Evolutionary conservation across 805 yeast species (phyloP), one percentile per base, ranked within the genome.

Genomic region (Suhomyces prunicola): DNA sequence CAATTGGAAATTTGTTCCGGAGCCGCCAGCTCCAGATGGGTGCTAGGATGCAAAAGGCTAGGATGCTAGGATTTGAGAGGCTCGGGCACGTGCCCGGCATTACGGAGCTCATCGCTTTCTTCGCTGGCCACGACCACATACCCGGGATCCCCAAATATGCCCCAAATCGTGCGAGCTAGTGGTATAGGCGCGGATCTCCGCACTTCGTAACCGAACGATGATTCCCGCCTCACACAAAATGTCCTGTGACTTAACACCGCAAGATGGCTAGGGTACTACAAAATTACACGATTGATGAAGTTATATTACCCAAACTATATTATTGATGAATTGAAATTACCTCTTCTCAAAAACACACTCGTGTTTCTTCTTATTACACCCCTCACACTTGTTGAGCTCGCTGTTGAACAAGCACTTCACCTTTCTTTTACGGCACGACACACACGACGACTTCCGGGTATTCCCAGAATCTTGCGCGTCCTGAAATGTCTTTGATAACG

Each of bases 361-460:
- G 53, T 62, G 61, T 52, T 66, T 69, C 62, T 73, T 72, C 58
- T 72, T 74, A 44, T 57, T 55, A 57, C 80, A 75, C 10, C 76
- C 77, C 56, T 70, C 76, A 58, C 80, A 75, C 60, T 66, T 71
- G 48, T 60, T 60, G 41, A 62, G 52, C 44, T 58, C 63, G 33
- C 59, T 58, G 53, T 64, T 67, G 55, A 66, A 65, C 33, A 72
- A 72, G 60, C 80, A 75, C 65, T 72, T 73, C 17, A 75, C 76
- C 59, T 75, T 75, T 57, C 78, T 66, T 58, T 70, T 72, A 54
- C 80, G 69, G 55, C 80, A 75, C 29, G 71, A 67, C 23, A 53
- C 61, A 54, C 80, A 75, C 47, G 73, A 68, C 36, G 73, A 67
- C 57, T 74, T 75, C 44, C 80, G 64, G 44, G 57, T 54, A 44